Conservation (phyloP, 2,329 filamentous ascomycete genomes). For the Aspergillus cejpii region DNA sequence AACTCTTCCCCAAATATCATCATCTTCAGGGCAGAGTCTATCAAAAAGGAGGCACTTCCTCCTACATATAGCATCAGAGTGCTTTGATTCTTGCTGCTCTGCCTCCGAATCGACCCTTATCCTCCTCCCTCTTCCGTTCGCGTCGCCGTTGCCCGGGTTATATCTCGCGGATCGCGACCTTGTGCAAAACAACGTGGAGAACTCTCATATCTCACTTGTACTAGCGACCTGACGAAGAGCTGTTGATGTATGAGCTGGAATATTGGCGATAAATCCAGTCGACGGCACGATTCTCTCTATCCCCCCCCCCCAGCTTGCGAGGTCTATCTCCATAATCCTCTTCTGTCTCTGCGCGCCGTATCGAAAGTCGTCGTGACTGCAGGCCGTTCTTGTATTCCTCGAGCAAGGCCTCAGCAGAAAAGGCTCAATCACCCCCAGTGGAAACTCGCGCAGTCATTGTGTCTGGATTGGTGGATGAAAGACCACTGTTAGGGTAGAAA, state of each 20-base stretch:
- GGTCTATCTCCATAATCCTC: too few species aligned
- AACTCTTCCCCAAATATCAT: slow-evolving; percentile 2
- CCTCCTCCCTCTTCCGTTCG: not conserved
- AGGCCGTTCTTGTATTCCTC: not conserved
- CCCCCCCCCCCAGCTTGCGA: too few species aligned
- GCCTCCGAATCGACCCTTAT: slow-evolving; percentile 2
- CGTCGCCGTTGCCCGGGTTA: slow-evolving; percentile 2
- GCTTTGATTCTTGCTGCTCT: slow-evolving; percentile 7
- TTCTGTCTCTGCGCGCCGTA: slow-evolving; percentile 5
- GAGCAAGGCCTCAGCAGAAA: slow-evolving; percentile 1
- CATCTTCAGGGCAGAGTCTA: slow-evolving; percentile 10
- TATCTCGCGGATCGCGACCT: slow-evolving; percentile 17
- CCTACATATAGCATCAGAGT: slow-evolving; percentile 2
- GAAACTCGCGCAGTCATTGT: slow-evolving; percentile 3
- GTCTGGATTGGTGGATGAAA: slow-evolving; percentile 11
- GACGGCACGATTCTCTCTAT: not conserved
- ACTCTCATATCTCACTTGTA: not conserved
- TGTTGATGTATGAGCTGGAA: not conserved
- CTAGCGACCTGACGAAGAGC: not conserved
- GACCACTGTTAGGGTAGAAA: slow-evolving; percentile 6
- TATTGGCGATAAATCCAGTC: not conserved
- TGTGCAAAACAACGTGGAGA: slow-evolving; percentile 4
- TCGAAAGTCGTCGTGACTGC: slow-evolving; percentile 11
- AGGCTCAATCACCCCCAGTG: not conserved
- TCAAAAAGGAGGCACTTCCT: slow-evolving; percentile 7